Evolutionary conservation across 768 basidiomycete genomes (phyloP).

Genomic region (Amanita pallidorosea): DNA sequence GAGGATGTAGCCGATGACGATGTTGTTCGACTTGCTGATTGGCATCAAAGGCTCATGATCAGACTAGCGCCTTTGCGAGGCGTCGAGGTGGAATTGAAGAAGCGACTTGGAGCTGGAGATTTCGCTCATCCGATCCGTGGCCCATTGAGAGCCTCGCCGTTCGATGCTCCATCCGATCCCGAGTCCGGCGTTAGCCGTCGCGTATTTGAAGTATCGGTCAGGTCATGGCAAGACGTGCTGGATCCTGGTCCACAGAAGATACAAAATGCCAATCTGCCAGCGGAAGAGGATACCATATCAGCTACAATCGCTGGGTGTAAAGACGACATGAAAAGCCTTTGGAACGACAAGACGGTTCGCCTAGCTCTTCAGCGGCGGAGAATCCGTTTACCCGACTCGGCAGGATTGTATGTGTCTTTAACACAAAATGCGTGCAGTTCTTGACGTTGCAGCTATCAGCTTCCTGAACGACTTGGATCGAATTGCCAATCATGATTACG

Average conservation of each 20-base stretch:
- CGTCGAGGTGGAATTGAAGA: slow-evolving; percentile 55
- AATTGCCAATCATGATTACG: slow-evolving; percentile 48
- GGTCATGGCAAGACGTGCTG: slow-evolving; percentile 40
- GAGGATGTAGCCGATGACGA: slow-evolving; percentile 25
- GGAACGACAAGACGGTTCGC: slow-evolving; percentile 46
- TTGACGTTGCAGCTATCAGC: slow-evolving; percentile 21
- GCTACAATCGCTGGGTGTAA: slow-evolving; percentile 47
- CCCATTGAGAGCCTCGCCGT: slow-evolving; percentile 37
- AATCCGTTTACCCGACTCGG: slow-evolving; percentile 48
- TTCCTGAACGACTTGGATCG: slow-evolving; percentile 62
- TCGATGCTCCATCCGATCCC: slow-evolving; percentile 20
- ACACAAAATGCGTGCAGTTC: neutral
- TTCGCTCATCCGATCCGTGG: slow-evolving; percentile 22
- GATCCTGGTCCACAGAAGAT: slow-evolving; percentile 11
- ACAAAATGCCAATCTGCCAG: neutral
- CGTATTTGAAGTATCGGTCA: slow-evolving; percentile 38
- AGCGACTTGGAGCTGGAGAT: slow-evolving; percentile 39
- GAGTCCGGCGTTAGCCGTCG: slow-evolving; percentile 15
- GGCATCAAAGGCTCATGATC: slow-evolving; percentile 42
- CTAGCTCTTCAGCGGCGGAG: slow-evolving; percentile 33
- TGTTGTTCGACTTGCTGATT: slow-evolving; percentile 33
- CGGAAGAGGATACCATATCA: slow-evolving; percentile 28
- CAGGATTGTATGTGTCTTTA: slow-evolving; percentile 46
- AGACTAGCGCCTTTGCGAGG: slow-evolving; percentile 52
- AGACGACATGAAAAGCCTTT: slow-evolving; percentile 53